A percentile compares a stretch with the other conserved stretches of the same genome.
Conservation (phyloP, 805 yeast genomes). For the Hanseniaspora jakobsenii region DNA sequence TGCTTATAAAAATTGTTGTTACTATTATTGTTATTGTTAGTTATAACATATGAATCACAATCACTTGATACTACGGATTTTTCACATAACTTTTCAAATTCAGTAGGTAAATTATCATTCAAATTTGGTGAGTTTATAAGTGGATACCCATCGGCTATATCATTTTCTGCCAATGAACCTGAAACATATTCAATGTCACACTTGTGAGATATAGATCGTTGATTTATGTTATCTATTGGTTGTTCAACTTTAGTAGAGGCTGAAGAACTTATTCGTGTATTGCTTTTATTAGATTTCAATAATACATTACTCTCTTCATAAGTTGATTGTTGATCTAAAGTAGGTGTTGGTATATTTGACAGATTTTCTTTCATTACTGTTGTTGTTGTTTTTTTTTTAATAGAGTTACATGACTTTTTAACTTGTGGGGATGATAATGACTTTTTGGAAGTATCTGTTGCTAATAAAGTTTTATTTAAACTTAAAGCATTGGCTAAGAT, state of each 20-base stretch:
- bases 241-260: conserved; percentile 12
- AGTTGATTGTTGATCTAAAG: not conserved
- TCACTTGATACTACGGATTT: not conserved
- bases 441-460: not conserved
- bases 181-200: conserved; percentile 10
- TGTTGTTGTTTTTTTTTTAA: not conserved
- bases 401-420: too few relatives aligned
- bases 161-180: conserved; percentile 10
- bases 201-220: conserved; percentile 5
- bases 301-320: not conserved
- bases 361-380: not conserved
- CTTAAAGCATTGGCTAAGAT: conserved; percentile 6
- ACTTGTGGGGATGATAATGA: too few relatives aligned
- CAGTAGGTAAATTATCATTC: conserved; percentile 1
- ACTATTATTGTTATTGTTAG: not conserved
- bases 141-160: too few relatives aligned
- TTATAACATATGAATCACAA: not conserved
- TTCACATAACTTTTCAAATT: conserved; percentile 13
- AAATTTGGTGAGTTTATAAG: not conserved
- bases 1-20: too few relatives aligned
- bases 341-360: not conserved
- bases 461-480: conserved; percentile 2
- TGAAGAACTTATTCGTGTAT: conserved; percentile 7
- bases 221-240: not conserved
- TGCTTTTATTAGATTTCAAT: not conserved